Evolutionary conservation across 257 asterid genomes (phyloP).

Genomic region (Solanum sejunctum): DNA sequence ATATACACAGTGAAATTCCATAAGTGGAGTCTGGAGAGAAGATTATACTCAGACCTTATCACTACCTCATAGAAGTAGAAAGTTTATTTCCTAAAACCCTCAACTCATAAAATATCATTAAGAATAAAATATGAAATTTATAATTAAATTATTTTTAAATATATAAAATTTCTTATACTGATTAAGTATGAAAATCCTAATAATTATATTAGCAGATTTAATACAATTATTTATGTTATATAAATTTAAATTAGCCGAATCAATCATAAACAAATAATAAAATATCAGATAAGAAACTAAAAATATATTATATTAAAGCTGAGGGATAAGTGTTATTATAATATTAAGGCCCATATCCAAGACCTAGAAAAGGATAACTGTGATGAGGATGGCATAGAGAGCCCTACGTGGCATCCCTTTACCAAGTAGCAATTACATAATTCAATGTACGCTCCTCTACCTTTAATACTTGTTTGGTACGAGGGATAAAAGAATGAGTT

Average conservation of each 20-base stretch:
- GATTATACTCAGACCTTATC: no score
- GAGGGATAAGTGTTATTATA: neutral
- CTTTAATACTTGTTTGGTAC: neutral
- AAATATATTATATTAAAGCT: neutral
- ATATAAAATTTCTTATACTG: neutral
- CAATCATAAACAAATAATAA: accelerated
- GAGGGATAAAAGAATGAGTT: neutral
- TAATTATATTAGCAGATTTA: neutral
- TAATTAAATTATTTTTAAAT: neutral
- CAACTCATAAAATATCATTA: neutral
- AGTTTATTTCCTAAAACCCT: no score
- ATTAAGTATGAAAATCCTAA: neutral
- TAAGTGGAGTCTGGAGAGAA: no score
- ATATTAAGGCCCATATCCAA: neutral
- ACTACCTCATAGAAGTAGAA: no score
- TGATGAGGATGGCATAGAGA: neutral
- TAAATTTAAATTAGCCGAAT: neutral
- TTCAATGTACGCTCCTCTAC: neutral
- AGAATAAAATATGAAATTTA: neutral
- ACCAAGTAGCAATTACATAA: neutral
- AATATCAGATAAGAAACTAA: neutral
- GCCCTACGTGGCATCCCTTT: neutral
- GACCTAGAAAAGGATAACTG: neutral
- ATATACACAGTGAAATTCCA: no score
- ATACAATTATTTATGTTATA: neutral